Evolutionary conservation across 305 asterid species (phyloP).

Genomic region (Caryopteris hybrid): DNA sequence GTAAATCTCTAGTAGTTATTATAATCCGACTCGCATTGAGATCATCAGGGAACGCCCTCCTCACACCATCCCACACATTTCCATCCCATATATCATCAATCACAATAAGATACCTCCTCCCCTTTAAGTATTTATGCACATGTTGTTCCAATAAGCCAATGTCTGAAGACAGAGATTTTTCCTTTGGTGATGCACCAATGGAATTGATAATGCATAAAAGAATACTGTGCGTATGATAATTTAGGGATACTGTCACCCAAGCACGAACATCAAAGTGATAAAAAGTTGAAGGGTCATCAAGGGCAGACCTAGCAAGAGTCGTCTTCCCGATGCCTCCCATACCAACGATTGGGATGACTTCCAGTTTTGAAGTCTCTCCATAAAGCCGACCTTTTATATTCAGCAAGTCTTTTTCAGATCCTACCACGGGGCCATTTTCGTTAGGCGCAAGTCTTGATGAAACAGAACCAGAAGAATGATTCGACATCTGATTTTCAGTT

Average conservation of each 20-base stretch:
- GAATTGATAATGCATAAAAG: neutral
- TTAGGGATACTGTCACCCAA: no score
- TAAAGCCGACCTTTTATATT: neutral
- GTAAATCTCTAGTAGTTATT: no score
- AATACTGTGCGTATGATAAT: neutral
- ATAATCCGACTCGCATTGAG: no score
- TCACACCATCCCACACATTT: neutral
- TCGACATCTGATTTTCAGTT: neutral
- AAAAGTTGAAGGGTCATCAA: no score
- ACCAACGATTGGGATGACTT: no score
- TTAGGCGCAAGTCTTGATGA: neutral
- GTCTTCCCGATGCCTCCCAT: no score
- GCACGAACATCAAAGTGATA: no score
- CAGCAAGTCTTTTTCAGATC: neutral
- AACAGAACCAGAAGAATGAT: neutral
- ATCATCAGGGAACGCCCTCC: neutral
- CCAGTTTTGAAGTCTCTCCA: no score
- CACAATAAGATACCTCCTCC: neutral
- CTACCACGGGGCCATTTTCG: neutral
- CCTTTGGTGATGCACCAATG: neutral
- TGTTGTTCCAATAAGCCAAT: neutral
- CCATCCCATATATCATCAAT: constrained; percentile 14
- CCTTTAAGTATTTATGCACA: neutral
- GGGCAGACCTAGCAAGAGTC: no score
- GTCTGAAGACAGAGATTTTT: neutral